Base-by-base conservation (phyloP, 2,329 filamentous ascomycete species). In the Colletotrichum euphorbiae region DNA sequence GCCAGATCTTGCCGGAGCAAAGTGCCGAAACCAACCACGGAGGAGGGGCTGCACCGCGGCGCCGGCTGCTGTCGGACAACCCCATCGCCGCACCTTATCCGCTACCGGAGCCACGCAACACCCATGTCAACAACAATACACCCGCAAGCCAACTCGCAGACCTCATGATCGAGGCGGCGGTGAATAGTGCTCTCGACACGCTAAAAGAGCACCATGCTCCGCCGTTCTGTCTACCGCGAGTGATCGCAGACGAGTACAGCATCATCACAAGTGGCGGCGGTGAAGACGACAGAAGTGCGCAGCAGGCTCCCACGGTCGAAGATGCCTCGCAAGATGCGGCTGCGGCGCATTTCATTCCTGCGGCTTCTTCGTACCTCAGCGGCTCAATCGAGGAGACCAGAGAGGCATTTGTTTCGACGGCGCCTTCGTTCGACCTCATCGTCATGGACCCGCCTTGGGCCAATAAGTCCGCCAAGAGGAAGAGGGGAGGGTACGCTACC, bases 361-460 rank as follows among this genome's bases (percentile, higher is more conserved):
- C 77, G 6, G 73, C 73, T 13, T 80, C 83, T 42, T 73, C 76
- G 13, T 81, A 83, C 72, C 78, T 90, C 19, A 76, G 84, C 7
- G 86, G 87, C 21, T 82, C 76, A 71, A 84, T 84, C 71, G 77
- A 75, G 69, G 80, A 79, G 5, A 78, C 78, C 50, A 77, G 81
- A 42, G 72, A 75, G 2, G 69, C 71, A 0, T 85, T 89, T 71
- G 71, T 81, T 1, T 71, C 77, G 13, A 74, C 73, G 3, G 82
- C 84, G 2, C 83, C 85, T 19, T 73, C 76, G 6, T 94, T 95
- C 76, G 82, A 92, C 71, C 80, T 94, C 50, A 82, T 94, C 42
- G 76, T 94, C 7, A 80, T 94, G 19, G 92, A 95, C 74, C 93
- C 93, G 3, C 92, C 93, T 1, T 95, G 93, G 92, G 91, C 92